A percentile compares a stretch with the other conserved stretches of the same genome.
Evolutionary conservation across 257 asterid genomes (phyloP).

Genomic region (Solanum dulcamara): DNA sequence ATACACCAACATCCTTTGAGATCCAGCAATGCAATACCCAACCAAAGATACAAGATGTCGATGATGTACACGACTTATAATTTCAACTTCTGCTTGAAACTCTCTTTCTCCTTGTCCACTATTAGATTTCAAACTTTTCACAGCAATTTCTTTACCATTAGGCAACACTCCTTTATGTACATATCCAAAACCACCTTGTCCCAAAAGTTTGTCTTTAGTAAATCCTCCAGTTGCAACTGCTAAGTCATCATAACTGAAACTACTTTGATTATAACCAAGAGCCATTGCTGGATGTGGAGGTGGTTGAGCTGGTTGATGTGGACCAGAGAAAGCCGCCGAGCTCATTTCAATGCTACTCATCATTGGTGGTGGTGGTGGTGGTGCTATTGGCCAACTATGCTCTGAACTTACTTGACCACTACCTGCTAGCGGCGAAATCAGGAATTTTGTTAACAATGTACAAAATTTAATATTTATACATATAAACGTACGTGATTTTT

Average conservation of each 20-base stretch:
- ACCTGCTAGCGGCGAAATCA: neutral
- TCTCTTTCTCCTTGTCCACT: slow-evolving; percentile 65
- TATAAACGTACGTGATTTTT: neutral
- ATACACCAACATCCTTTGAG: slow-evolving; percentile 47
- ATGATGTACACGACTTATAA: slow-evolving; percentile 54
- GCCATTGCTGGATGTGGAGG: slow-evolving; percentile 38
- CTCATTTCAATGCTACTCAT: slow-evolving; percentile 49
- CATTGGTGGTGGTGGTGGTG: slow-evolving; percentile 76
- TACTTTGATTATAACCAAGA: slow-evolving; percentile 39
- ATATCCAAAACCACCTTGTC: slow-evolving; percentile 59
- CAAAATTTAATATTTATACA: neutral
- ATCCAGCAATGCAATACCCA: slow-evolving; percentile 49
- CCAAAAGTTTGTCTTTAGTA: slow-evolving; percentile 18
- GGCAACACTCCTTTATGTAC: slow-evolving; percentile 51
- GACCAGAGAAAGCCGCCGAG: slow-evolving; percentile 53
- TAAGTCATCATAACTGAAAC: slow-evolving; percentile 37
- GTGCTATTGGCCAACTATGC: slow-evolving; percentile 43
- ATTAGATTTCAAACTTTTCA: slow-evolving; percentile 39
- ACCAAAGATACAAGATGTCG: slow-evolving; percentile 52
- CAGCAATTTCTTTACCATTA: slow-evolving; percentile 43
- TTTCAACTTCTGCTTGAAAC: slow-evolving; percentile 58
- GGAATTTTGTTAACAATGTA: neutral
- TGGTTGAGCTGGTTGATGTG: slow-evolving; percentile 26
- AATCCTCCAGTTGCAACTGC: slow-evolving; percentile 42
- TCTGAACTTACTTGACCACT: slow-evolving; percentile 60